phyloP scores from a whole-genome alignment of 2,329 filamentous ascomycete genomes.

The Pezicula neosporulosa region DNA sequence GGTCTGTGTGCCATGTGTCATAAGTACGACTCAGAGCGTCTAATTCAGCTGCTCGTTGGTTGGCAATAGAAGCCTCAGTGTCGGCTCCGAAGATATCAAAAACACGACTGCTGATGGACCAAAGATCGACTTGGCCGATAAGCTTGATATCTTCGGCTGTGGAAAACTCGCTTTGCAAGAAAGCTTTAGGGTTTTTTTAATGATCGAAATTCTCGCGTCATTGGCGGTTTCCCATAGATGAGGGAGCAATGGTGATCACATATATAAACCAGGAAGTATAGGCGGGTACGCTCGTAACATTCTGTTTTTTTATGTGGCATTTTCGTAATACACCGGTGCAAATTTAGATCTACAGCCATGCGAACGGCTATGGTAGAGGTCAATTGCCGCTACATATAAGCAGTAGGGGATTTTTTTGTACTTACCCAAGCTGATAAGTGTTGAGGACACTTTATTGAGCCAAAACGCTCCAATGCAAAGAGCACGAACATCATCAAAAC shows the following conservation, averaged over 20 bases:
- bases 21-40: neutral
- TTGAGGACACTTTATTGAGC: conserved; percentile 25
- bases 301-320: conserved; percentile 27
- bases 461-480: conserved; percentile 34
- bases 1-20: no score
- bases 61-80: conserved; percentile 1
- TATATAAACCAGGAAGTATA: conserved; percentile 36
- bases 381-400: no score
- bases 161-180: neutral
- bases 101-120: neutral
- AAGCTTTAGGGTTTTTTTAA: neutral
- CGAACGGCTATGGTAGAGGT: no score
- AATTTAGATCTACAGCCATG: conserved; percentile 32
- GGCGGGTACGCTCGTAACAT: conserved; percentile 31
- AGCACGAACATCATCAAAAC: conserved; percentile 27
- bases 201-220: neutral
- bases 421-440: conserved; percentile 15
- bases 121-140: neutral
- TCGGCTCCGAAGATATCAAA: conserved; percentile 1
- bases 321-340: conserved; percentile 33
- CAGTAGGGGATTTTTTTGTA: no score
- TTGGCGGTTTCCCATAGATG: neutral
- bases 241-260: conserved; percentile 35
- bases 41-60: neutral
- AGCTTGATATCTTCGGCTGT: neutral